Evolutionary conservation across 495 filamentous ascomycete species (phyloP).

Genomic region (Podospora australis): DNA sequence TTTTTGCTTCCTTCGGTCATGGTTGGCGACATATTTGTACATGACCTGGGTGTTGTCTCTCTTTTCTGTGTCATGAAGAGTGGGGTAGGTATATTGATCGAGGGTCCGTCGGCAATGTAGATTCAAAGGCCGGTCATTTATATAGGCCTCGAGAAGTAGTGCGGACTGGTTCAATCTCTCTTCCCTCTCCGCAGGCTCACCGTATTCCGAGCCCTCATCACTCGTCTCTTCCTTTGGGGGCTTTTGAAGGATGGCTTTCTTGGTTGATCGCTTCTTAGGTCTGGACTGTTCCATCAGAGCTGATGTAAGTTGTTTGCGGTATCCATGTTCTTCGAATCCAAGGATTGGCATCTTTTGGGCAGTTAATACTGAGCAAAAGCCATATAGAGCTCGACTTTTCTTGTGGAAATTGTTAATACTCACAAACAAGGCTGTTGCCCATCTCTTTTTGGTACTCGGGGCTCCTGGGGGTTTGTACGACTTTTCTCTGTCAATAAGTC

Average conservation of each 20-base stretch:
- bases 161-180: background rate
- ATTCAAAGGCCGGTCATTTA: background rate
- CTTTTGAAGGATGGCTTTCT: no score
- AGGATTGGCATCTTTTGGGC: slow-evolving; percentile 2
- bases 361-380: background rate
- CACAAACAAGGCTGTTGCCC: slow-evolving; percentile 3
- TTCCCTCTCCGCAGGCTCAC: background rate
- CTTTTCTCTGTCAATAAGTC: background rate
- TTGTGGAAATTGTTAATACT: background rate
- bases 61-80: slow-evolving; percentile 2
- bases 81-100: slow-evolving; percentile 7
- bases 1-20: background rate
- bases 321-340: slow-evolving; percentile 2
- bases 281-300: background rate
- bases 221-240: no score
- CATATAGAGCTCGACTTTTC: no score
- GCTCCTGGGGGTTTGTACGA: background rate
- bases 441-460: background rate
- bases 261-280: no score
- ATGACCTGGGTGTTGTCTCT: slow-evolving; percentile 7
- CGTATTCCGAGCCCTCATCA: no score
- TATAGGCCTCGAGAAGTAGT: background rate
- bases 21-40: background rate
- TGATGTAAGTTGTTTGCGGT: slow-evolving; percentile 1
- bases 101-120: slow-evolving; percentile 8